These are phyloP conservation scores for Rhynchospora breviuscula DNA, from an alignment of 176 grass and related monocot genomes.

Conservation along the genomic window DNA sequence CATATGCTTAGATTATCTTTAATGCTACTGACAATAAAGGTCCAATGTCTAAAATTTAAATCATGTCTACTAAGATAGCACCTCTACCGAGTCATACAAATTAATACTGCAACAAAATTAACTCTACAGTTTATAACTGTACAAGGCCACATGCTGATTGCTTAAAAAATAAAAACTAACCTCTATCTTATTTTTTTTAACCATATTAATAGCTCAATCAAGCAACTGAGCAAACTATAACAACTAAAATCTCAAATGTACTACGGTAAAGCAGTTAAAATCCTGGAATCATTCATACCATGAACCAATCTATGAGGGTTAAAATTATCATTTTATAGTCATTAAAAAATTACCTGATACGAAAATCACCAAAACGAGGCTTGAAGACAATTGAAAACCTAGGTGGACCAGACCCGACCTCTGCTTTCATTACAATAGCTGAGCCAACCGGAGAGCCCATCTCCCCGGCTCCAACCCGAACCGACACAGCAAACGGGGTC, in stretches of 20 bases:
- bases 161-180: neutral
- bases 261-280: no score
- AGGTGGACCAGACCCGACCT: neutral
- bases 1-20: neutral
- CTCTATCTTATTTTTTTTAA: no score
- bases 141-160: neutral
- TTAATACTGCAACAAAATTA: neutral
- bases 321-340: neutral
- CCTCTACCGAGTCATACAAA: neutral
- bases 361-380: conserved; percentile 9
- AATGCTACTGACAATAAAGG: neutral
- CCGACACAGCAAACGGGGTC: neutral
- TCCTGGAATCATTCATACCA: neutral
- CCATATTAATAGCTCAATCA: neutral
- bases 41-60: neutral
- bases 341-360: neutral
- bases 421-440: conserved; percentile 8
- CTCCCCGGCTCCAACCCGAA: neutral
- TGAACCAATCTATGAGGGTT: neutral
- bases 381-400: conserved; percentile 7
- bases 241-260: no score
- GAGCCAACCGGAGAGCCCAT: neutral
- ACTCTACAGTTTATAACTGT: neutral
- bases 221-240: neutral
- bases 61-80: neutral